Conservation (phyloP, 2,329 filamentous ascomycete genomes). For the Aspergillus uvarum region DNA sequence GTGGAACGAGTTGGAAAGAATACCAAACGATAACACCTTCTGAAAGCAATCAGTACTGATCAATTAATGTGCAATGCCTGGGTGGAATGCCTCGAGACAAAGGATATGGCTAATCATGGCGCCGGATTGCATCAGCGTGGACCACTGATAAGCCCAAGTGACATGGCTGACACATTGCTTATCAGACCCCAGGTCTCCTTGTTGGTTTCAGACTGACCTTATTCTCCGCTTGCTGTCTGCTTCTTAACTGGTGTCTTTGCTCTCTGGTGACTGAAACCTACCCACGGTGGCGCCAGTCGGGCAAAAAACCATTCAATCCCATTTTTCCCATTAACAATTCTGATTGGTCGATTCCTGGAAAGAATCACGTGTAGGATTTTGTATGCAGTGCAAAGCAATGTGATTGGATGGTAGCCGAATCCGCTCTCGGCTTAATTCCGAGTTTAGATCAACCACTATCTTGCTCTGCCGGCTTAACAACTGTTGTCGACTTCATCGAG, state of each 20-base stretch:
- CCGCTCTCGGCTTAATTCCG: neutral
- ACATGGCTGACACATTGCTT: neutral
- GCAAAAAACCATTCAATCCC: neutral
- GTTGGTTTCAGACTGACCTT: neutral
- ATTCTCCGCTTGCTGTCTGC: neutral
- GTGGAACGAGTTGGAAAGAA: neutral
- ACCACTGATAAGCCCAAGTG: neutral
- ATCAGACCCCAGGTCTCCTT: neutral
- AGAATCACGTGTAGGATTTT: neutral
- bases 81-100: neutral
- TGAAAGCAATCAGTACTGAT: neutral
- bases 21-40: neutral
- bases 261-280: neutral
- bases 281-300: neutral
- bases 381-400: neutral
- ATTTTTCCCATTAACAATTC: neutral
- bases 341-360: neutral
- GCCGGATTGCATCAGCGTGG: constrained; percentile 13
- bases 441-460: neutral
- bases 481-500: no score
- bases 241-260: neutral
- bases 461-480: neutral
- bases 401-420: neutral
- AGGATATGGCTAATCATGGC: constrained; percentile 10
- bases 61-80: neutral